These are phyloP conservation scores for Lipomyces lipofer DNA, from an alignment of 805 yeast genomes.

Conservation along the genomic window DNA sequence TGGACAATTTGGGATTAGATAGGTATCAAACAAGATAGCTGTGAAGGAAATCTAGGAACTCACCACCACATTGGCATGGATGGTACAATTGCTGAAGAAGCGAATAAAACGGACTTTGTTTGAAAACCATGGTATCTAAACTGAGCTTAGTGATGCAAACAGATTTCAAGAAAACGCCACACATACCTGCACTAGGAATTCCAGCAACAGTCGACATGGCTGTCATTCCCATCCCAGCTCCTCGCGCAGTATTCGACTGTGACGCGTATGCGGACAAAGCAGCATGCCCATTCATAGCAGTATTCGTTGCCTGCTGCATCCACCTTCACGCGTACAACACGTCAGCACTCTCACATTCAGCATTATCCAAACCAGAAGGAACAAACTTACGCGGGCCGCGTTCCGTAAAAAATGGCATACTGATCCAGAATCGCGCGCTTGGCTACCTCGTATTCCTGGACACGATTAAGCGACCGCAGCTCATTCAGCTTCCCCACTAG, in stretches of 20 bases:
- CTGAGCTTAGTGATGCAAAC: neutral
- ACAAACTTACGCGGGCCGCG: conserved; percentile 16
- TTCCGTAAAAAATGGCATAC: conserved; percentile 1
- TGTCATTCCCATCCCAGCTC: no score
- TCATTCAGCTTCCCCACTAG: conserved; percentile 47
- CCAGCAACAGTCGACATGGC: no score
- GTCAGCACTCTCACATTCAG: neutral
- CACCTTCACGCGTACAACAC: neutral
- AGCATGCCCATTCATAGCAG: no score
- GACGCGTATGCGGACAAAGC: no score
- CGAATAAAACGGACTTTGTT: conserved; percentile 36
- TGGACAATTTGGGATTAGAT: neutral
- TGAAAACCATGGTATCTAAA: conserved; percentile 21
- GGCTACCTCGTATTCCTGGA: conserved; percentile 3
- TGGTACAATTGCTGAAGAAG: conserved; percentile 22
- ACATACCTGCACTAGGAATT: no score
- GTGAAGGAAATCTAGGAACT: conserved; percentile 3
- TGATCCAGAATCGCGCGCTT: conserved; percentile 11
- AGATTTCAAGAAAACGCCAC: no score
- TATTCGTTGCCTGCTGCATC: no score
- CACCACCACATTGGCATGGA: conserved; percentile 27
- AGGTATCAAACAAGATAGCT: neutral
- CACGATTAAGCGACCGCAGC: conserved; percentile 4
- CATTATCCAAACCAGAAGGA: neutral
- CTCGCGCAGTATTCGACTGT: no score